Evolutionary conservation across 2,329 filamentous ascomycete genomes (phyloP).

Genomic region (Pseudogymnoascus sp.): DNA sequence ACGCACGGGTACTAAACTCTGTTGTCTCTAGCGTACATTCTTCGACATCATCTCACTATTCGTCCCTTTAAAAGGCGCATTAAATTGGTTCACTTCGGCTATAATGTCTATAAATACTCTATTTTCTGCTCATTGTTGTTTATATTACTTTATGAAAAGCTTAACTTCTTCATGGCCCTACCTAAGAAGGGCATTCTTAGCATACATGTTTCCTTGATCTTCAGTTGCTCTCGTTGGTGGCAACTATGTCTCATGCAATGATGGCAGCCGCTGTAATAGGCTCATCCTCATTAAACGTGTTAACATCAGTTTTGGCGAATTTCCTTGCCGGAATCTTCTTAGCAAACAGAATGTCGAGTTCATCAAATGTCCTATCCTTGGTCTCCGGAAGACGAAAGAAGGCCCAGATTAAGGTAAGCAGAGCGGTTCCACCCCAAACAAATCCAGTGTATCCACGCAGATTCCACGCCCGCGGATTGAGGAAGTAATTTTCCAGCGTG

Average conservation of each 20-base stretch:
- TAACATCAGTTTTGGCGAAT: constrained; percentile 20
- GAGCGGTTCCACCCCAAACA: constrained; percentile 36
- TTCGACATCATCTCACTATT: too few relatives aligned
- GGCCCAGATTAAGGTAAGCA: constrained; percentile 34
- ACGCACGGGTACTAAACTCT: too few relatives aligned
- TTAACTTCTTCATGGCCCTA: too few relatives aligned
- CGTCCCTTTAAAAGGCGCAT: too few relatives aligned
- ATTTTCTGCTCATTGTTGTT: too few relatives aligned
- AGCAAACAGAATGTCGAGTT: constrained; percentile 42
- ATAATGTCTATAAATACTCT: too few relatives aligned
- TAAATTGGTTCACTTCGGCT: too few relatives aligned
- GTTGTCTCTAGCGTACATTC: too few relatives aligned
- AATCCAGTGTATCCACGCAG: constrained; percentile 44
- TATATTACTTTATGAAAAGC: too few relatives aligned
- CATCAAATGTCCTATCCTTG: constrained; percentile 37
- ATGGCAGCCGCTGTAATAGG: constrained; percentile 1
- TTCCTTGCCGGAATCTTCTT: constrained; percentile 27
- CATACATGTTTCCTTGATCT: too few relatives aligned
- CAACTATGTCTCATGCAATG: neutral
- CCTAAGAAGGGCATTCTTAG: too few relatives aligned
- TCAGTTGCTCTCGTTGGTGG: too few relatives aligned
- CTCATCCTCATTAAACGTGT: constrained; percentile 12
- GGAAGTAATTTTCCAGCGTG: constrained; percentile 33
- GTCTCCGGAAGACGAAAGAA: constrained; percentile 38
- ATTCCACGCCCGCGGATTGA: constrained; percentile 42